Conservation (phyloP, 106 monocot species). For the Acorus gramineus region DNA sequence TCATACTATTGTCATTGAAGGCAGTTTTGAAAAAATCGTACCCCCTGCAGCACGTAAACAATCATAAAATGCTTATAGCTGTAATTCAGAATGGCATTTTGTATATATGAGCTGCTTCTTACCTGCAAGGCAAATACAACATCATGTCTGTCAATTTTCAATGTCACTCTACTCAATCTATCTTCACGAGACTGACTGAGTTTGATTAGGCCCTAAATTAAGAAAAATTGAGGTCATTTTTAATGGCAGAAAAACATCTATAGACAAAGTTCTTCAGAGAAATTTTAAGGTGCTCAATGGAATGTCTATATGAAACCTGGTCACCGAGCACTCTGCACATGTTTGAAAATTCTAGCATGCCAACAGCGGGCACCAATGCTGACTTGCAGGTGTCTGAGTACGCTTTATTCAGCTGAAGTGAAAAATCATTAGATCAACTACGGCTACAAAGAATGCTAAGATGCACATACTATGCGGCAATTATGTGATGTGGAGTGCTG, state of each 20-base stretch:
- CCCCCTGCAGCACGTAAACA: conserved; percentile 12
- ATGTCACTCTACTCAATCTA: conserved; percentile 43
- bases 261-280: too few relatives aligned
- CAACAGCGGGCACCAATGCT: conserved; percentile 52
- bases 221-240: too few relatives aligned
- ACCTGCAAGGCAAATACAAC: conserved; percentile 87
- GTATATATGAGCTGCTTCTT: background rate
- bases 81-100: background rate
- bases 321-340: conserved; percentile 79
- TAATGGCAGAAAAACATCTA: too few relatives aligned
- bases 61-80: background rate
- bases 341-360: conserved; percentile 56
- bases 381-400: conserved; percentile 71
- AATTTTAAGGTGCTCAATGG: too few relatives aligned
- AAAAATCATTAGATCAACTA: too few relatives aligned
- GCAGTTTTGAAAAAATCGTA: conserved; percentile 21
- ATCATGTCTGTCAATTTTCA: conserved; percentile 55
- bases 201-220: conserved; percentile 64
- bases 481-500: too few relatives aligned
- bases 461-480: too few relatives aligned
- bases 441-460: too few relatives aligned
- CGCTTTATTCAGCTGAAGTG: conserved; percentile 58
- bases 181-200: conserved; percentile 61
- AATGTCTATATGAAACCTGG: conserved; percentile 31
- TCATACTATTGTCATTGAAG: background rate